Evolutionary conservation across 1,139 yeast species (phyloP).

Genomic region (Candida anutae): DNA sequence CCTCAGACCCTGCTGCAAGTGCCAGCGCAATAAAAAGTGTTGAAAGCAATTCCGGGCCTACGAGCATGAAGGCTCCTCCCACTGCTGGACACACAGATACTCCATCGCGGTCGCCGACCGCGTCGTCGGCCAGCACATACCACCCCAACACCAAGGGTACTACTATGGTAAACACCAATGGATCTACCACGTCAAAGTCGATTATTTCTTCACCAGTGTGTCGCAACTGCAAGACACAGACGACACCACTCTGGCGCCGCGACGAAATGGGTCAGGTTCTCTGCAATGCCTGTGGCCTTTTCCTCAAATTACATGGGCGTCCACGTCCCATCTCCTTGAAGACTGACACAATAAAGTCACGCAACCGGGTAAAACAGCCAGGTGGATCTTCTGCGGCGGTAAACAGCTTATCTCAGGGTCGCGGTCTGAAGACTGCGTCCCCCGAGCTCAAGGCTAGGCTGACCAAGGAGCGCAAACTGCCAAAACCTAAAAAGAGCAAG

Average conservation of each 20-base stretch:
- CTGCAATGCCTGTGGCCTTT: slow-evolving; percentile 93
- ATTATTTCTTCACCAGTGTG: slow-evolving; percentile 66
- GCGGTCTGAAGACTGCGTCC: slow-evolving; percentile 28
- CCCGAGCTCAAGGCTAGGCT: slow-evolving; percentile 41
- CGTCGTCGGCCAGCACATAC: slow-evolving; percentile 11
- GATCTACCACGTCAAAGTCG: slow-evolving; percentile 38
- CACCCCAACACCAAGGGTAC: slow-evolving; percentile 19
- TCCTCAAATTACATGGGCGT: slow-evolving; percentile 83
- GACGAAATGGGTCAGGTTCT: slow-evolving; percentile 90
- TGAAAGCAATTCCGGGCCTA: slow-evolving; percentile 1
- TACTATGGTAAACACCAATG: slow-evolving; percentile 33
- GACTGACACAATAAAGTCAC: slow-evolving; percentile 84
- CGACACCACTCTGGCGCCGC: slow-evolving; percentile 92
- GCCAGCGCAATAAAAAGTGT: no score
- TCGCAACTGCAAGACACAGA: slow-evolving; percentile 84
- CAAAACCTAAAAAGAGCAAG: slow-evolving; percentile 21
- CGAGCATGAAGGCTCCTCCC: background rate
- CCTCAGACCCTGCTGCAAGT: background rate
- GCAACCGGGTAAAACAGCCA: slow-evolving; percentile 67
- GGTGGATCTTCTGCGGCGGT: slow-evolving; percentile 6
- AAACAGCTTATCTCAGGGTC: slow-evolving; percentile 11
- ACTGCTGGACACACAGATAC: background rate
- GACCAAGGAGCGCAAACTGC: slow-evolving; percentile 22
- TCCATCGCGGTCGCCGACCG: slow-evolving; percentile 1
- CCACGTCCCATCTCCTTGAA: slow-evolving; percentile 87